phyloP scores from a whole-genome alignment of 306 rosid genomes.

The Glycyrrhiza uralensis region DNA sequence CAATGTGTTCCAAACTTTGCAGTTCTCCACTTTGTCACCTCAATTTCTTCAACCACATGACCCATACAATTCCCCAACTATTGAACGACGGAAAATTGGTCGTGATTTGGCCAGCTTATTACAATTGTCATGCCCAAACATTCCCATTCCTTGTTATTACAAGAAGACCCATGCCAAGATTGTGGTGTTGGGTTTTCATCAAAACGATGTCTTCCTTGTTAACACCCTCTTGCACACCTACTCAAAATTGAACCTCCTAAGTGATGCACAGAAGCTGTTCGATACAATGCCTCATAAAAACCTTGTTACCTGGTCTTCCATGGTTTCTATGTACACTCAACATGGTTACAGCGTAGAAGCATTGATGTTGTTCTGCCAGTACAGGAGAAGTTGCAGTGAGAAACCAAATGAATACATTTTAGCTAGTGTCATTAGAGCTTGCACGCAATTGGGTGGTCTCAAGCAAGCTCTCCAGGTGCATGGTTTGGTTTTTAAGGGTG shows the following conservation, averaged over 20 bases:
- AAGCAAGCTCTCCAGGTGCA: conserved; percentile 60
- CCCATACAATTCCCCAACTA: conserved; percentile 18
- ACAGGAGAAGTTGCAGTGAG: conserved; percentile 45
- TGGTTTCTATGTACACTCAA: conserved; percentile 74
- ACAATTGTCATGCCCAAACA: conserved; percentile 32
- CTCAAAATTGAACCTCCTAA: conserved; percentile 31
- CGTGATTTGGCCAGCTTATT: conserved; percentile 53
- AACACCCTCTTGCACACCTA: conserved; percentile 53
- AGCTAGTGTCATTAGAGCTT: conserved; percentile 64
- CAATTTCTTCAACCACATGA: conserved; percentile 29
- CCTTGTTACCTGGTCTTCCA: conserved; percentile 69
- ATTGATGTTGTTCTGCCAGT: conserved; percentile 43
- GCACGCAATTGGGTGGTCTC: conserved; percentile 51
- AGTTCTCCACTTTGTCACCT: conserved; percentile 28
- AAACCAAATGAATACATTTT: conserved; percentile 66
- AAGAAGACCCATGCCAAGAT: conserved; percentile 58
- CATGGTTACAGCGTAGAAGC: conserved; percentile 50
- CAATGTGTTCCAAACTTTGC: not conserved
- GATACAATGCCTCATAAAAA: conserved; percentile 65
- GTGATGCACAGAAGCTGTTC: conserved; percentile 59
- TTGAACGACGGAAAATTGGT: conserved; percentile 35
- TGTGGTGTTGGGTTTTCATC: conserved; percentile 57
- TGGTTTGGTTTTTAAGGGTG: conserved; percentile 54
- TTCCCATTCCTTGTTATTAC: conserved; percentile 23
- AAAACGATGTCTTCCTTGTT: conserved; percentile 53